Evolutionary conservation across 192 early-diverging fungal species (phyloP), one percentile per base, ranked within the genome.

Genomic region (Backusella morwellensis): DNA sequence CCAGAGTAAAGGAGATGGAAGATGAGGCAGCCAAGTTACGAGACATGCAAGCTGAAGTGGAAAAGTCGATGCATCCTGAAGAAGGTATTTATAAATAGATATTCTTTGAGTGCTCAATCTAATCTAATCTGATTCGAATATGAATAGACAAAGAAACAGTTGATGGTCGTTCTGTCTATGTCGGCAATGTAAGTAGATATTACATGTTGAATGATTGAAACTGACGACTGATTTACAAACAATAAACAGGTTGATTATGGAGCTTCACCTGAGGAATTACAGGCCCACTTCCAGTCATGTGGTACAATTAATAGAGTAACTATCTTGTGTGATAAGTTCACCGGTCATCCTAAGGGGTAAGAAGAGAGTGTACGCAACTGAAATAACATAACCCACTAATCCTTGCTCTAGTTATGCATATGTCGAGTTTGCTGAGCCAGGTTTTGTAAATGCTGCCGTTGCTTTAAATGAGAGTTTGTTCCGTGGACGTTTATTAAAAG

Each of bases 271-370:
- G 97, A 98, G 77, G 95, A 98, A 75, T 87, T 99, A 38, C 96
- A 98, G 81, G 91, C 90, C 38, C 96, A 97, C 78, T 99, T 99
- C 76, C 93, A 96, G 83, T 88, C 94, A 8, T 97, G 97, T 82
- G 97, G 98, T 21, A 92, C 92, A 21, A 97, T 99, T 82, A 99
- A 97, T 82, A 90, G 98, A 32, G 95, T 98, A 9, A 99, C 97
- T 14, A 98, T 98, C 75, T 81, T 97, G 52, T 97, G 96, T 78
- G 93, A 99, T 85, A 97, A 96, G 81, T 95, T 85, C 78, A 98
- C 96, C 23, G 96, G 96, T 26, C 93, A 94, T 70, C 94, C 95
- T 32, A 95, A 94, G 80, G 95, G 95, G 79, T 86, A 85, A 78
- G 38, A 32, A 42, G 4, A 35, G 42, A 44, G 4, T 5, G 2